These are phyloP conservation scores for Tylopilus plumbeoviolaceoides DNA, from an alignment of 768 basidiomycete genomes.

Conservation along the genomic window DNA sequence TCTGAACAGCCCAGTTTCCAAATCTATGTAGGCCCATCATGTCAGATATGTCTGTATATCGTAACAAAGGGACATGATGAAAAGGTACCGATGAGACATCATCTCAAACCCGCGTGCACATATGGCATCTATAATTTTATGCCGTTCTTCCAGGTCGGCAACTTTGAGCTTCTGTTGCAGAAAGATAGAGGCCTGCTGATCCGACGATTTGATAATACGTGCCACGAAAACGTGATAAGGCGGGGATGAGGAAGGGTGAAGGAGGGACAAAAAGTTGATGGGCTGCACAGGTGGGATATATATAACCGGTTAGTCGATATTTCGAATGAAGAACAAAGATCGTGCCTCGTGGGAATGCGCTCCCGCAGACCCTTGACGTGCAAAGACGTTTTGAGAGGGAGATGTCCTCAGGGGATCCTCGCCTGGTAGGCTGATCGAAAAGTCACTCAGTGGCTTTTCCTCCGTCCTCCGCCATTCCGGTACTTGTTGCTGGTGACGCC, in stretches of 20 bases:
- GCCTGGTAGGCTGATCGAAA: constrained; percentile 19
- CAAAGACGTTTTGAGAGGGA: constrained; percentile 23
- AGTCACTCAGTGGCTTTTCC: constrained; percentile 26
- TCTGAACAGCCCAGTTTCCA: constrained; percentile 88
- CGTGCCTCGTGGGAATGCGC: constrained; percentile 51
- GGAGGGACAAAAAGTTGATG: constrained; percentile 82
- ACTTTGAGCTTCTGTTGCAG: constrained; percentile 89
- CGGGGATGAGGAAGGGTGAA: constrained; percentile 82
- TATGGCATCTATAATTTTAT: constrained; percentile 84
- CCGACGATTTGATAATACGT: constrained; percentile 84
- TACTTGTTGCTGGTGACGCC: constrained; percentile 29
- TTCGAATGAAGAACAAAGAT: constrained; percentile 1
- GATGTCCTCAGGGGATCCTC: constrained; percentile 31
- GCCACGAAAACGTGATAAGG: constrained; percentile 79
- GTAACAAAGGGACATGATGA: not conserved
- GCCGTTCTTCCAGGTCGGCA: constrained; percentile 70
- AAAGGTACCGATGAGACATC: constrained; percentile 77
- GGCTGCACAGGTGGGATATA: constrained; percentile 45
- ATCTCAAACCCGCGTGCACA: constrained; percentile 82
- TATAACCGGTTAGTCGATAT: constrained; percentile 15
- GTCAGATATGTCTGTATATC: constrained; percentile 1
- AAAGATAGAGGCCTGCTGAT: constrained; percentile 89
- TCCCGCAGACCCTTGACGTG: constrained; percentile 25
- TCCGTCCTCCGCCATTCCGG: constrained; percentile 44
- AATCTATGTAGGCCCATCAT: constrained; percentile 46